A percentile compares a stretch with the other conserved stretches of the same genome.
Evolutionary conservation across 1,284 basidiomycete genomes (phyloP).

Genomic region (Xerocomus minutiporus): DNA sequence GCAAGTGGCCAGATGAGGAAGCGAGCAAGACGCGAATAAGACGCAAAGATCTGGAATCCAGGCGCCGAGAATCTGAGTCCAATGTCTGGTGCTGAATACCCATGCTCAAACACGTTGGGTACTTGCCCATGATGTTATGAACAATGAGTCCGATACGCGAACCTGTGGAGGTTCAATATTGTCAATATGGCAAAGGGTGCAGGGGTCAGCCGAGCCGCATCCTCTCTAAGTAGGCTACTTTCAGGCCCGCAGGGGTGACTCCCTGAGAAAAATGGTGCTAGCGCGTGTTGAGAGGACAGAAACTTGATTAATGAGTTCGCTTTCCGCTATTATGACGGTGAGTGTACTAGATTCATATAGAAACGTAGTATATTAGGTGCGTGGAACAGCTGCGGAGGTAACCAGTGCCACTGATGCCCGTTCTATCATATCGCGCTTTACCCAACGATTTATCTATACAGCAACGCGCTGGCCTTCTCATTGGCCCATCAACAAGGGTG

Average conservation of each 20-base stretch:
- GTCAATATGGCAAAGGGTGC: too few species aligned
- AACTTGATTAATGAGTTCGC: background rate
- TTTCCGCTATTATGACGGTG: background rate
- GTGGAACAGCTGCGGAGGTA: background rate
- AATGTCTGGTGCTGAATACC: background rate
- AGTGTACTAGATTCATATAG: background rate
- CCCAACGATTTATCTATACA: background rate
- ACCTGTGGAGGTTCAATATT: too few species aligned
- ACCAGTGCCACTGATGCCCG: background rate
- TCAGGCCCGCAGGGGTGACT: too few species aligned
- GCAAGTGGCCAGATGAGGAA: background rate
- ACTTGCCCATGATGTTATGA: background rate
- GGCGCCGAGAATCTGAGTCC: background rate
- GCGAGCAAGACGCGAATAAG: background rate
- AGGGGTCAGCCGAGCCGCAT: too few species aligned
- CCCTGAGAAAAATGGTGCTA: background rate
- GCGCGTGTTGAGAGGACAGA: background rate
- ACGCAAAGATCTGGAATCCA: too few species aligned
- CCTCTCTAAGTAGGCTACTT: too few species aligned
- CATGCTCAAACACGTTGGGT: background rate
- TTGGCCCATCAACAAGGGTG: too few species aligned
- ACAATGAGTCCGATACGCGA: too few species aligned
- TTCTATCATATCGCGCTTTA: background rate
- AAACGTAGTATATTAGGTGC: background rate
- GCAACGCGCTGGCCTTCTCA: too few species aligned